Evolutionary conservation across 192 early-diverging fungal genomes (phyloP).

Genomic region (Pilobolus umbonatus): DNA sequence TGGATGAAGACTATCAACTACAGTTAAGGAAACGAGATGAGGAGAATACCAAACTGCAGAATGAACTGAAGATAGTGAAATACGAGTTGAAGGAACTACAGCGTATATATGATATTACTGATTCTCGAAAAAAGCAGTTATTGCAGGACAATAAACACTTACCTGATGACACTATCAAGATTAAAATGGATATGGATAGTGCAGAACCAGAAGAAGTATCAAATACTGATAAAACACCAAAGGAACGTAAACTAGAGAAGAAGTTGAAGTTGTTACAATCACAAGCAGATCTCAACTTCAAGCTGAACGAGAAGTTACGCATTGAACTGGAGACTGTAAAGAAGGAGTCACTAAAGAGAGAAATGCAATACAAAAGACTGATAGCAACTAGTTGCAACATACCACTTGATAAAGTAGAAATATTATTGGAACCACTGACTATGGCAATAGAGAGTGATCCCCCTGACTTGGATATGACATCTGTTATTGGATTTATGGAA

Average conservation of each 20-base stretch:
- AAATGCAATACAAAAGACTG: constrained; percentile 76
- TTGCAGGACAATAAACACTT: too few species aligned
- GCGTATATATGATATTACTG: constrained; percentile 44
- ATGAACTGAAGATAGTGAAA: constrained; percentile 48
- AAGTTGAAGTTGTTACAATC: constrained; percentile 34
- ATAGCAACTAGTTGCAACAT: constrained; percentile 85
- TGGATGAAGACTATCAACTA: constrained; percentile 64
- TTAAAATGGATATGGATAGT: constrained; percentile 13
- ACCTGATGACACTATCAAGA: too few species aligned
- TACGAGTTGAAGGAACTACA: constrained; percentile 52
- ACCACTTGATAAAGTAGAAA: constrained; percentile 70
- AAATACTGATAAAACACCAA: constrained; percentile 4
- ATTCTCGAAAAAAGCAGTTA: too few species aligned
- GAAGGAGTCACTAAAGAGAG: constrained; percentile 54
- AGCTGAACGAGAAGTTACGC: constrained; percentile 41
- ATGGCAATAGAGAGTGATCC: constrained; percentile 75
- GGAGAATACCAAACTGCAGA: constrained; percentile 50
- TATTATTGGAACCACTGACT: constrained; percentile 67
- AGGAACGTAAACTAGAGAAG: constrained; percentile 7
- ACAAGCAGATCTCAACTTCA: constrained; percentile 34
- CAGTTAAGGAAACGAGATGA: constrained; percentile 54
- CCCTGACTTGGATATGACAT: constrained; percentile 41
- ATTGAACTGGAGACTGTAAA: constrained; percentile 54
- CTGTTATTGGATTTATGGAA: constrained; percentile 47
- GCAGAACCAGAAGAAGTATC: constrained; percentile 5